These are phyloP conservation scores for Amesomyces nigricolor DNA, from an alignment of 2,329 filamentous ascomycete species.

Conservation along the genomic window DNA sequence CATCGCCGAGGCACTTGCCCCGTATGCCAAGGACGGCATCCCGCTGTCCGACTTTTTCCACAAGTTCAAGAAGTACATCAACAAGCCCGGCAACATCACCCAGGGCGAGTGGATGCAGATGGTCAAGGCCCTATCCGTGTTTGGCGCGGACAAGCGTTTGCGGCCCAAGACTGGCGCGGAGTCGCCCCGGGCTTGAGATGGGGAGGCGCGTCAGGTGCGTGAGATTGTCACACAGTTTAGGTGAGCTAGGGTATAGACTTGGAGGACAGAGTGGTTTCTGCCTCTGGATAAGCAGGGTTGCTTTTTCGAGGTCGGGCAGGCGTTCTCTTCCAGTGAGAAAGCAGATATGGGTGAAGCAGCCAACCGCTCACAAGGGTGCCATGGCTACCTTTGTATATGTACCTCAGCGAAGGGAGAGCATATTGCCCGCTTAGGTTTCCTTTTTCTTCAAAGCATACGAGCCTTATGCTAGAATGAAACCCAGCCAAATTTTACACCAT, in stretches of 20 bases:
- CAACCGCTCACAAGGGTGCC: background rate
- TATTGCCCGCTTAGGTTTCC: too few relatives aligned
- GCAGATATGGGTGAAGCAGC: constrained; percentile 19
- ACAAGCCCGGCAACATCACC: constrained; percentile 46
- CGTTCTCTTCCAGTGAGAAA: background rate
- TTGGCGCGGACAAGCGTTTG: constrained; percentile 50
- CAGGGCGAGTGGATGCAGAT: constrained; percentile 54
- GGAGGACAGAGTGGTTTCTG: background rate
- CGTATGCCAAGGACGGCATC: constrained; percentile 43
- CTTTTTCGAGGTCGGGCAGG: background rate
- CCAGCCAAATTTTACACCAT: too few relatives aligned
- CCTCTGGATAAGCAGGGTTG: background rate
- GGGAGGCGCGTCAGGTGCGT: background rate
- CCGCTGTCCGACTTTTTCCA: constrained; percentile 49
- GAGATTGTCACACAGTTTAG: too few relatives aligned
- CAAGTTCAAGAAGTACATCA: constrained; percentile 49
- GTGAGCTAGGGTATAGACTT: constrained; percentile 29
- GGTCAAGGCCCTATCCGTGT: constrained; percentile 51
- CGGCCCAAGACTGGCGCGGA: constrained; percentile 29
- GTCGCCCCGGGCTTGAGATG: constrained; percentile 24
- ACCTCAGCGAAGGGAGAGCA: too few relatives aligned
- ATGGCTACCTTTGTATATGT: too few relatives aligned
- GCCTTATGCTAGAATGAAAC: too few relatives aligned
- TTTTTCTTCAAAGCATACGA: too few relatives aligned
- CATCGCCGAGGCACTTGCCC: constrained; percentile 27